Base-by-base conservation (phyloP, 1,284 basidiomycete genomes). In the Ceratobasidium sp. region DNA sequence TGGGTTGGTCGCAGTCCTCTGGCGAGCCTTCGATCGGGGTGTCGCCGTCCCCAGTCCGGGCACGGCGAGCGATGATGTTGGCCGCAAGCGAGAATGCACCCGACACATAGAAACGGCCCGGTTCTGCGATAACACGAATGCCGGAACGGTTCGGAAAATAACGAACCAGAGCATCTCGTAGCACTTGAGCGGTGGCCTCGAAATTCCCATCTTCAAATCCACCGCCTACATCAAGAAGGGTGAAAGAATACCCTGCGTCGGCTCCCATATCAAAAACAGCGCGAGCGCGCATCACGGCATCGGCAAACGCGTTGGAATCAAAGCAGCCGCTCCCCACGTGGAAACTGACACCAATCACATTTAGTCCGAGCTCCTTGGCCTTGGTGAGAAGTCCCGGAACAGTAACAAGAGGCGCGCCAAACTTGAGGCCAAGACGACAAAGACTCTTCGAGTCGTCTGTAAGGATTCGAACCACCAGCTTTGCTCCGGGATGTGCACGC, bases 311-410 rank as follows among this genome's bases (percentile, higher is more conserved):
- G 58, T 88, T 85, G 8, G 96, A 90, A 82, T 99, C 96, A 81
- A 94, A 98, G 84, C 95, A 98, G 2, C 98, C 98, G 76, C 93
- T 95, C 11, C 98, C 98, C 66, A 98, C 98, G 82, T 99, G 98
- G 88, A 99, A 99, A 81, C 92, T 95, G 68, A 98, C 94, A 43
- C 98, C 98, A 64, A 98, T 87, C 68, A 99, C 94, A 80, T 96
- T 88, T 69, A 99, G 86, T 29, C 86, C 84, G 43, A 98, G 87
- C 80, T 93, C 90, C 78, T 86, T 87, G 0, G 97, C 98, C 79
- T 91, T 92, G 19, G 86, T 83, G 58, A 99, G 86, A 31, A 99
- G 87, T 7, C 86, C 87, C 1, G 93, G 93, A 29, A 98, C 96
- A 16, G 90, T 88, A 43, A 86, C 86, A 41, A 99, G 87, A 0